phyloP scores from a whole-genome alignment of 768 basidiomycete species.

The Podaxis rugospora region DNA sequence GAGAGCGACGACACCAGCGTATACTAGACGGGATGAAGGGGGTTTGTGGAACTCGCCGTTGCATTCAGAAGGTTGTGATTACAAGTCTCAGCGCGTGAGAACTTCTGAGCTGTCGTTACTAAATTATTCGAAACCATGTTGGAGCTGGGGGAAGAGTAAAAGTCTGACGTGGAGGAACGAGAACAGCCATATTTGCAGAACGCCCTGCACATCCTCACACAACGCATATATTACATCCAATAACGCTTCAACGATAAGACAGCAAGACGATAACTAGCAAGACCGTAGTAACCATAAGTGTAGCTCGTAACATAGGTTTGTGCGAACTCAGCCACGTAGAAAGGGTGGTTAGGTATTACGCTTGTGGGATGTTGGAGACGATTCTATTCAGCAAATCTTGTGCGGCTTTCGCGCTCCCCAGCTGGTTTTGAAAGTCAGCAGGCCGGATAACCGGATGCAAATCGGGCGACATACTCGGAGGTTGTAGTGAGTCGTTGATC shows the following conservation, averaged over 20 bases:
- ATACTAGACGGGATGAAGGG: not conserved
- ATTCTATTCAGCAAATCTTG: constrained; percentile 62
- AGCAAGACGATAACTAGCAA: constrained; percentile 10
- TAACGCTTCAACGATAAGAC: not conserved
- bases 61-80: not conserved
- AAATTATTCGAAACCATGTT: not conserved
- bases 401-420: constrained; percentile 67
- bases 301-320: constrained; percentile 10
- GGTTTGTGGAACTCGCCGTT: not conserved
- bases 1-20: not conserved
- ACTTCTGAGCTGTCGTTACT: not conserved
- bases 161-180: not conserved
- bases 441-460: constrained; percentile 8
- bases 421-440: constrained; percentile 29
- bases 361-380: constrained; percentile 41
- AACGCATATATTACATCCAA: not conserved
- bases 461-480: constrained; percentile 49
- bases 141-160: not conserved
- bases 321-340: not conserved
- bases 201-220: not conserved
- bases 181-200: not conserved
- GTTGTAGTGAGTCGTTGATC: constrained; percentile 65
- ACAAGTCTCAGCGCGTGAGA: constrained; percentile 4
- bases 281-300: constrained; percentile 8
- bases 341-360: constrained; percentile 15